Evolutionary conservation across 2,329 filamentous ascomycete species (phyloP).

Genomic region (Venturia carpophila): DNA sequence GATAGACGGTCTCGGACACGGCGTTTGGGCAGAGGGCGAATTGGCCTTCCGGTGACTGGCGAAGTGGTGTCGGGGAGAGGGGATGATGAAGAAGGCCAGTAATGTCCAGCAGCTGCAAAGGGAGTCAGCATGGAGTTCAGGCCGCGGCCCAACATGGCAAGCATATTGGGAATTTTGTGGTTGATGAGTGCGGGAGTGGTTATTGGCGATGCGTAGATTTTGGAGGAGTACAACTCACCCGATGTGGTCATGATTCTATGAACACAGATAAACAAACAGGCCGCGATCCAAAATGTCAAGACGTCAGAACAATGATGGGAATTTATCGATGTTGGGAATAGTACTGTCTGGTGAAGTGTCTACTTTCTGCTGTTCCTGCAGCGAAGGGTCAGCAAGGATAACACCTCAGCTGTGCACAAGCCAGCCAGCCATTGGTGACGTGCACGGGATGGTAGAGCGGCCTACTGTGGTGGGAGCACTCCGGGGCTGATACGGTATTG

Average conservation of each 20-base stretch:
- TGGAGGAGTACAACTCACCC: not conserved
- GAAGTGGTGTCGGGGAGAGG: constrained; percentile 65
- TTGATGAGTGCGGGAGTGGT: constrained; percentile 11
- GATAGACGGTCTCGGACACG: constrained; percentile 81
- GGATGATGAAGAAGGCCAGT: constrained; percentile 21
- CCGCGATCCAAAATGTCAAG: not conserved
- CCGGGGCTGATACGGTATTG: not conserved
- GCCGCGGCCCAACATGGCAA: constrained; percentile 5
- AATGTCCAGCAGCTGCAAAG: constrained; percentile 11
- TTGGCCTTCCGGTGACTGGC: constrained; percentile 77
- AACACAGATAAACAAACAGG: constrained; percentile 2
- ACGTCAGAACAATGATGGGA: not conserved
- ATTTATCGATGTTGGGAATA: not conserved
- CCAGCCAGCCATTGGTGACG: constrained; percentile 8
- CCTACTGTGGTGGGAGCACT: not conserved
- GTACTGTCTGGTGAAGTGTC: not conserved
- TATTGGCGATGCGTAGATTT: not conserved
- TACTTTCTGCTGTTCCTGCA: not conserved
- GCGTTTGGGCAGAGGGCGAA: constrained; percentile 84
- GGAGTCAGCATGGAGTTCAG: constrained; percentile 11
- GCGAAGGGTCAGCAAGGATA: constrained; percentile 1
- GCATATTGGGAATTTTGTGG: constrained; percentile 7
- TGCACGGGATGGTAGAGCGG: not conserved
- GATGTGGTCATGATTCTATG: constrained; percentile 10
- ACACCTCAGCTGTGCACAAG: not conserved